A percentile compares a stretch with the other conserved stretches of the same genome.
Conservation (phyloP, 345 rosid species). For the Kernera saxatilis region DNA sequence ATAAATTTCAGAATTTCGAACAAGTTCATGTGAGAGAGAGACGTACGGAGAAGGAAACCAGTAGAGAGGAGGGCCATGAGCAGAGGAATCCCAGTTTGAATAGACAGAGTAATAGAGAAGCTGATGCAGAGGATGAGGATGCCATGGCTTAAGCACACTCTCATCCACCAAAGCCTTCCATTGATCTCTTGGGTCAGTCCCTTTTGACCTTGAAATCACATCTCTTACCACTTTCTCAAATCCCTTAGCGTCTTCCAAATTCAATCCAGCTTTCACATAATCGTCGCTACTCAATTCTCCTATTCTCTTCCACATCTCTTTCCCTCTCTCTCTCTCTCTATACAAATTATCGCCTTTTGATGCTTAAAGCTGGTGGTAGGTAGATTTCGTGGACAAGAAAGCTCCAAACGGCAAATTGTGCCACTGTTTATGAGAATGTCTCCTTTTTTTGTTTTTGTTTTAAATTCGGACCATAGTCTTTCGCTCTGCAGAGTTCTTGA, state of each 20-base stretch:
- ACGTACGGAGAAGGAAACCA: slow-evolving; percentile 82
- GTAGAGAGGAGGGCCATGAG: slow-evolving; percentile 69
- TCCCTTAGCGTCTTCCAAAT: slow-evolving; percentile 37
- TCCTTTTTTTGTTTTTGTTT: not conserved
- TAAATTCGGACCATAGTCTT: slow-evolving; percentile 4
- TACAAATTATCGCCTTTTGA: not conserved
- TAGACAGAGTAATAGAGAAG: slow-evolving; percentile 66
- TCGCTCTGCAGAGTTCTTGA: not conserved
- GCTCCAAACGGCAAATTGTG: not conserved
- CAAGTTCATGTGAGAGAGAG: not conserved
- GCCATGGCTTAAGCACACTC: slow-evolving; percentile 57
- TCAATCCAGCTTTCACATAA: slow-evolving; percentile 47
- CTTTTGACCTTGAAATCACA: slow-evolving; percentile 21
- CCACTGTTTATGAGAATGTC: not conserved
- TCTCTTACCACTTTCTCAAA: slow-evolving; percentile 33
- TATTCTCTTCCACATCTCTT: slow-evolving; percentile 32
- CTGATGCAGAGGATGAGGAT: slow-evolving; percentile 70
- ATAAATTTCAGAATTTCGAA: not conserved
- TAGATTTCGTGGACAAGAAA: slow-evolving; percentile 5
- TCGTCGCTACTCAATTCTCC: slow-evolving; percentile 47
- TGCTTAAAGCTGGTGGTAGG: not conserved
- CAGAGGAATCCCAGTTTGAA: slow-evolving; percentile 57
- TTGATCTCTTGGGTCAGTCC: slow-evolving; percentile 46
- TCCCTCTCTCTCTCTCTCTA: not conserved
- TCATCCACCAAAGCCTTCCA: slow-evolving; percentile 52